Base-by-base conservation (phyloP, 2,329 filamentous ascomycete genomes). In the Pseudogymnoascus sp. region DNA sequence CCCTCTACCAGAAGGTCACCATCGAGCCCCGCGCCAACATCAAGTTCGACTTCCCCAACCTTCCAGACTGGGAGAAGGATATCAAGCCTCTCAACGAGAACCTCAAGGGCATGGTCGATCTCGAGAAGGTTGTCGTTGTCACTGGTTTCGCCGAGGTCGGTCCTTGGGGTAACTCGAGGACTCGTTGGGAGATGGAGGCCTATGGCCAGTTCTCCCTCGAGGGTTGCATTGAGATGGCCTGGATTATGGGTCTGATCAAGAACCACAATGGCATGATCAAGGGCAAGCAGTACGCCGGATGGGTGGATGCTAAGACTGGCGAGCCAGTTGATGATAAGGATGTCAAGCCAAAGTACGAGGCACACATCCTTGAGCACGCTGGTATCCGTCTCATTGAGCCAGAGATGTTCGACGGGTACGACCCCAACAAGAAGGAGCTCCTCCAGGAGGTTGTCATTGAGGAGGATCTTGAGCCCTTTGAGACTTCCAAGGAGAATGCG, bases 211-310 rank as follows among this genome's bases (percentile, higher is more conserved):
- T 99, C 80, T 97, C 95, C 7, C 85, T 99, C 12, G 96, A 99
- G 77, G 95, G 95, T 31, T 97, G 95, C 72, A 89, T 99, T 65
- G 95, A 99, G 78, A 99, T 99, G 95, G 93, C 95, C 34, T 99
- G 95, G 95, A 91, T 99, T 77, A 99, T 97, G 93, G 95, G 95
- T 73, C 86, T 97, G 65, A 97, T 99, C 81, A 97, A 93, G 83
- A 96, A 99, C 77, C 91, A 96, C 81, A 97, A 97, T 70, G 95
- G 95, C 16, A 88, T 88, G 34, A 86, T 99, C 75, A 99, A 99
- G 81, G 95, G 95, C 75, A 89, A 96, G 80, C 89, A 89, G 68
- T 97, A 99, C 79, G 91, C 93, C 69, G 95, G 95, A 70, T 99
- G 91, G 92, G 91, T 99, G 64, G 95, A 99, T 73, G 83, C 87